Evolutionary conservation across 2,329 filamentous ascomycete species (phyloP), one percentile per base, ranked within the genome.

Genomic region (Paramyrothecium roridum): DNA sequence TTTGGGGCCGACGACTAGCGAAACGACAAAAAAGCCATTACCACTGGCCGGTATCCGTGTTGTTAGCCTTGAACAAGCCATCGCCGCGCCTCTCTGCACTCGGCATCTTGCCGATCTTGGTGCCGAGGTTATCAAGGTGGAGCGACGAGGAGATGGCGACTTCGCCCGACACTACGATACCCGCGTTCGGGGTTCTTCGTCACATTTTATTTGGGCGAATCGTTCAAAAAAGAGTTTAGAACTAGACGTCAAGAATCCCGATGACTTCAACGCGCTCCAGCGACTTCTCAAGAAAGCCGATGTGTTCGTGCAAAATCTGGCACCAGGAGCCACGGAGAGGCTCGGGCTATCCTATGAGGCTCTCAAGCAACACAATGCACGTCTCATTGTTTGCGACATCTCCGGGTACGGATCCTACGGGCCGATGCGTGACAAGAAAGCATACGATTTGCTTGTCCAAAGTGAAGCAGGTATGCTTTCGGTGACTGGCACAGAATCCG

Each of bases 141-240:
- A 83, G 59, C 75, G 80, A 1, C 80, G 79, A 0, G 72, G 67
- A 0, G 73, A 74, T 0, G 80, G 80, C 1, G 80, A 83, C 60
- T 83, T 83, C 61, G 80, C 80, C 0, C 74, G 79, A 1, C 65
- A 73, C 13, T 81, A 82, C 57, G 80, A 83, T 61, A 73, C 66
- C 0, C 73, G 79, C 10, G 78, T 81, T 2, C 70, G 74, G 8
- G 80, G 80, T 1, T 66, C 80, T 16, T 69, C 77, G 0, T 82
- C 80, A 0, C 80, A 83, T 60, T 83, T 83, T 55, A 72, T 82
- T n/a, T 82, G 80, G 80, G 71, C 76, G 0, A 83, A 82, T 57
- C 73, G 80, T 21, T 80, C 79, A 8, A 83, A 82, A 53, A 78
- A 83, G 61, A 80, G 77, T 50, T 64, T 82, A 10, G 78, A 77